Base-by-base conservation (phyloP, 1,139 yeast species). In the Kodamaea sp. region DNA sequence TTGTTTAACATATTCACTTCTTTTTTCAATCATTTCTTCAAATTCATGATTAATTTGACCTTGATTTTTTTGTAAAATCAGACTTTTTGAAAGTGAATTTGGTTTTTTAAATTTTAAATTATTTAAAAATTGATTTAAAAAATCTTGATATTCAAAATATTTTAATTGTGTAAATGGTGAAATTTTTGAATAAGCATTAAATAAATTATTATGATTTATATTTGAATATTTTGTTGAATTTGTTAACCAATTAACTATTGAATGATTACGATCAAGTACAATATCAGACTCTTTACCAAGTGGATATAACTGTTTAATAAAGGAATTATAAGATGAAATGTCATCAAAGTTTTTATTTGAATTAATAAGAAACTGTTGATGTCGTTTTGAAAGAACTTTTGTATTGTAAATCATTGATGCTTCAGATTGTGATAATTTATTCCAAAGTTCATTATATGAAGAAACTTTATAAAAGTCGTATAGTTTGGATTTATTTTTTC, bases 261-360 rank as follows among this genome's bases (percentile, higher is more conserved):
- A 37, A 24, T 20, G 15, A 25, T 34, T 22, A 3, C 31, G 9
- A 25, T 32, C 29, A 12, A 35, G 25, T 23, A 31, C n/a, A 8
- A 6, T 9, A 36, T 35, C 31, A 36, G 23, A 31, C n/a, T 29
- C 24, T 15, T 37, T 28, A 8, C 11, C 10, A 7, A 48, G 28
- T 1, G 76, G 75, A 43, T 71, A 72, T 26, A 73, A 46, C n/a
- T 53, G 52, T 33, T 58, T 50, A 9, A 70, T 39, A 38, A 73
- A 70, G 11, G 47, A 47, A 38, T 48, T 43, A 32, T 58, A 52
- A 11, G 52, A 32, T 33, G 39, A 24, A 20, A 27, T 20, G 31
- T 15, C 35, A n/a, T 23, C 35, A 10, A 28, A 37, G 32, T 35
- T 31, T 8, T 30, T 27, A 23, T 40, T 36, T 8, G 35, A 30